Base-by-base conservation (phyloP, 2,329 filamentous ascomycete species). In the Neonectria sp. region DNA sequence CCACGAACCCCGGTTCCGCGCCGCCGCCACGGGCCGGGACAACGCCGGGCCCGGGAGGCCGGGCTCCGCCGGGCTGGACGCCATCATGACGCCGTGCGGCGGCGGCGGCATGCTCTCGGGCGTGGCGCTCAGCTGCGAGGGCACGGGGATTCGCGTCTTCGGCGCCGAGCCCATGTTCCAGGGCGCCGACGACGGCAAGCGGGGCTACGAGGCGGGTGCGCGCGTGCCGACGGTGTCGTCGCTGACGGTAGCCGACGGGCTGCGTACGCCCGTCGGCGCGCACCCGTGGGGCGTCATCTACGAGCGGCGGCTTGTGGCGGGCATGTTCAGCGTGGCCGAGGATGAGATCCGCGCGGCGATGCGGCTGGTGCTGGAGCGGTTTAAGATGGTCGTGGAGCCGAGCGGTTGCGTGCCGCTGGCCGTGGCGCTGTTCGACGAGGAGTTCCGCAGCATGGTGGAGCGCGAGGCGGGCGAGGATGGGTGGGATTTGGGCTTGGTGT, bases 301-400 rank as follows among this genome's bases (percentile, higher is more conserved):
- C 72, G 89, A 95, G 77, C 83, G 86, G 64, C 79, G 82, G n/a
- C 90, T 96, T 65, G 92, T 97, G 1, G 77, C 82, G 2, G 91
- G 88, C 0, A 88, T 97, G 75, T 90, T 89, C 81, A 88, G 88
- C 62, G 95, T 97, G 1, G 90, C 86, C 1, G 95, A 98, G 80
- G 90, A 91, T 61, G 90, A 97, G 85, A 98, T 98, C 79, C 87
- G 88, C 75, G 86, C 84, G 25, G 92, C 95, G 13, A 87, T 97
- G 88, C 83, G 88, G 68, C 81, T 98, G 68, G 92, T 97, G 37
- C 83, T 95, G 69, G 95, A 98, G 87, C 84, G 95, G 65, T 90
- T 96, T 86, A 98, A 98, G 88, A 83, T 97, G 53, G 90, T 98
- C 25, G 90, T 98, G 13, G 95, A 98, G 85, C 95, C 95, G 25